phyloP scores from a whole-genome alignment of 345 rosid genomes.

The Syzygium aqueum region DNA sequence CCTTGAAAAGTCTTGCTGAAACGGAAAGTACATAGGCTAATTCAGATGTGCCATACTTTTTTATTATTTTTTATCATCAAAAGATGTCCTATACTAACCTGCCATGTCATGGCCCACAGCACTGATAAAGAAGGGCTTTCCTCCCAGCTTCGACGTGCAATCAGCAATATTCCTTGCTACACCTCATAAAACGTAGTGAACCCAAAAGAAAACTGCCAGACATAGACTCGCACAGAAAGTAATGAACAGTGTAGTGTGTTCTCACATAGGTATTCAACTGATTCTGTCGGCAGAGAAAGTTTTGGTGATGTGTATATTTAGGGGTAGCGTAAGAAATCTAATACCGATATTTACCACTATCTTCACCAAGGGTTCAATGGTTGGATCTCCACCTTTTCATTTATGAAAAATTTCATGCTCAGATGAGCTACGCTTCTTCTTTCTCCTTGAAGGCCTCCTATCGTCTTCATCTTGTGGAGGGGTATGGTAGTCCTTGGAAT shows the following conservation, averaged over 20 bases:
- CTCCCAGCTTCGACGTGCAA: conserved; percentile 78
- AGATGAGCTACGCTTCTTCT: neutral
- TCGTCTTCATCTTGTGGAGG: neutral
- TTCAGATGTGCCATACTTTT: neutral
- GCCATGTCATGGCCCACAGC: conserved; percentile 69
- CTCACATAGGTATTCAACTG: neutral
- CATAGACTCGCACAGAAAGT: neutral
- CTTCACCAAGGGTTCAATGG: neutral
- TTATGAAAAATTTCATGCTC: neutral
- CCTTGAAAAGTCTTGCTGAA: neutral
- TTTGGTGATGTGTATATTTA: neutral
- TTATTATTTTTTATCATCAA: too few species aligned
- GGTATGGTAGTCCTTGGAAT: neutral
- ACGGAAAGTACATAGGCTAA: neutral
- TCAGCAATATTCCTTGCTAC: conserved; percentile 88
- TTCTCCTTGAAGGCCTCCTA: neutral
- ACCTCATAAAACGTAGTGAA: conserved; percentile 66
- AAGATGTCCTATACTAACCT: conserved; percentile 24
- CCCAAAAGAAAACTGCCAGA: conserved; percentile 19
- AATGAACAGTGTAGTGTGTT: neutral
- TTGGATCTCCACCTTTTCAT: neutral
- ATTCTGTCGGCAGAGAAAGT: neutral
- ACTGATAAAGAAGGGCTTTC: conserved; percentile 65
- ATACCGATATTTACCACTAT: neutral
- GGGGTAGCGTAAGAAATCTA: neutral